A percentile compares a stretch with the other conserved stretches of the same genome.
These are phyloP conservation scores for Zea luxurians DNA, from an alignment of 176 grass and related monocot species.

Conservation along the genomic window DNA sequence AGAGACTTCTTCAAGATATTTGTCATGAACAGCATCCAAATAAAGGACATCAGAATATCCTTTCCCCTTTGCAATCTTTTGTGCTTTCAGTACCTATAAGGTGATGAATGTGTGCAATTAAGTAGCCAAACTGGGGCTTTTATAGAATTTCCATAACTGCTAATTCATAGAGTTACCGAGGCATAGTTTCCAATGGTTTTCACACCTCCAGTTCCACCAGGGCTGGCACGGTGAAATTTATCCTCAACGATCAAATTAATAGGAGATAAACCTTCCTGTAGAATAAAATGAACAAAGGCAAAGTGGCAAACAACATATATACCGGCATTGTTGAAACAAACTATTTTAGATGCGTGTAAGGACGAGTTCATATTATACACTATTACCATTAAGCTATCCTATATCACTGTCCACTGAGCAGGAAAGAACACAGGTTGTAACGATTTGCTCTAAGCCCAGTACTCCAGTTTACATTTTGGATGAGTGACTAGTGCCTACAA, in stretches of 20 bases:
- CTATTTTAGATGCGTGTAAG: not conserved
- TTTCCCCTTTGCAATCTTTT: constrained; percentile 75
- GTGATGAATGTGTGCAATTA: constrained; percentile 14
- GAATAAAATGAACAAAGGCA: constrained; percentile 28
- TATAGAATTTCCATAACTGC: not conserved
- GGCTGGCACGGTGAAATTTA: constrained; percentile 77
- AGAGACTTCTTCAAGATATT: constrained; percentile 92
- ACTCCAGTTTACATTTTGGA: not conserved
- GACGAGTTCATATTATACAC: not conserved
- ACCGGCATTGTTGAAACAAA: not conserved
- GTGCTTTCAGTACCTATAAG: constrained; percentile 79
- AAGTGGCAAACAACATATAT: constrained; percentile 16
- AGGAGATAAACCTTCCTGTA: constrained; percentile 82
- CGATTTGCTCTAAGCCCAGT: constrained; percentile 4
- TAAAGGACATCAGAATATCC: constrained; percentile 94
- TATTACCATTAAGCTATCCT: not conserved
- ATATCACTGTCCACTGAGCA: not conserved
- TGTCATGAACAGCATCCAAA: constrained; percentile 79
- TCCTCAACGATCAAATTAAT: constrained; percentile 91
- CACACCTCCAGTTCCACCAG: constrained; percentile 88
- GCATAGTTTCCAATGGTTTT: constrained; percentile 97
- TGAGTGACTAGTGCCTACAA: not conserved
- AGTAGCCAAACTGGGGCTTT: not conserved
- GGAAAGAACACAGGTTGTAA: not conserved
- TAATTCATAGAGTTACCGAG: constrained; percentile 50